These are phyloP conservation scores for Blastobotrys petasosporus DNA, from an alignment of 1,139 yeast species.

Conservation along the genomic window DNA sequence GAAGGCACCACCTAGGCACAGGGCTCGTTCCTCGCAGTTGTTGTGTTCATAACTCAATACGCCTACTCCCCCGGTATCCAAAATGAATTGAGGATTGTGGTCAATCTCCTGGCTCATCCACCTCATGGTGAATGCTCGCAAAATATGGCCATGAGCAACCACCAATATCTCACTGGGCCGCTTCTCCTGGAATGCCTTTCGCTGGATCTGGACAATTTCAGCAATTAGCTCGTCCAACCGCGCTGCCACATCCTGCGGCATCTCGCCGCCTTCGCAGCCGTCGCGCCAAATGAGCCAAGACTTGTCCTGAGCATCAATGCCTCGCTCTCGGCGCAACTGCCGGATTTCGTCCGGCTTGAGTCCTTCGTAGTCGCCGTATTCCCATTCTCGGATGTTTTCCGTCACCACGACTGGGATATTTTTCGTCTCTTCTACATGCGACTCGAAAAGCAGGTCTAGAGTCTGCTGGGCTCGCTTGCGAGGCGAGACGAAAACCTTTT, in stretches of 20 bases:
- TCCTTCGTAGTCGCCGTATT: constrained; percentile 94
- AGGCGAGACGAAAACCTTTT: constrained; percentile 70
- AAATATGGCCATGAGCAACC: constrained; percentile 89
- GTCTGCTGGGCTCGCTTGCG: constrained; percentile 75
- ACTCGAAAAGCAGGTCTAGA: constrained; percentile 48
- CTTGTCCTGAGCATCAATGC: constrained; percentile 54
- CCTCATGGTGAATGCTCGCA: constrained; percentile 81
- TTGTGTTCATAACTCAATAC: constrained; percentile 86
- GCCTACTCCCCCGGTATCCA: constrained; percentile 96
- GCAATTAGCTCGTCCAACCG: constrained; percentile 67
- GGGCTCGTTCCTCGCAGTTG: constrained; percentile 78
- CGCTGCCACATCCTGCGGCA: constrained; percentile 52
- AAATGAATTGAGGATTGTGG: constrained; percentile 68
- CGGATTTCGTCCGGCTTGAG: constrained; percentile 60
- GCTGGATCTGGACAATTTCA: constrained; percentile 58
- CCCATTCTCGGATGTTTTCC: constrained; percentile 85
- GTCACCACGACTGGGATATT: constrained; percentile 28
- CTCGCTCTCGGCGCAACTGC: constrained; percentile 52
- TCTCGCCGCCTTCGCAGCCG: constrained; percentile 91
- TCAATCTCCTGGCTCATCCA: constrained; percentile 64
- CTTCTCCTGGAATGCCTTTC: constrained; percentile 47
- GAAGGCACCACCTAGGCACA: constrained; percentile 64
- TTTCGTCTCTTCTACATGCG: constrained; percentile 39
- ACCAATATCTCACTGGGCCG: constrained; percentile 67
- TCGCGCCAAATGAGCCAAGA: constrained; percentile 86